Evolutionary conservation across 1,284 basidiomycete genomes (phyloP).

Genomic region (Ustilago tritici): DNA sequence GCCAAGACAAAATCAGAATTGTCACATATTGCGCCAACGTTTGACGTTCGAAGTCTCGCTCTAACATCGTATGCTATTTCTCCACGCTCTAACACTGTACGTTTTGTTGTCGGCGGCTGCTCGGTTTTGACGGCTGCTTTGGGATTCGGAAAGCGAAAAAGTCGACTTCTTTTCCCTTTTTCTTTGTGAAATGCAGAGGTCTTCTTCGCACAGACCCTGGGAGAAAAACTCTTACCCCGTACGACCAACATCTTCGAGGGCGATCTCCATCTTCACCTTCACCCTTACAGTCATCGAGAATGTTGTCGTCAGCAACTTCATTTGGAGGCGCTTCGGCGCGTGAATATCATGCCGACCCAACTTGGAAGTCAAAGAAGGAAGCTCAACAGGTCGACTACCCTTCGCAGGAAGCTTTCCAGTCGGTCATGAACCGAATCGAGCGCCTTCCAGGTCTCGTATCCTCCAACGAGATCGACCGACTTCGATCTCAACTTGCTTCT

Average conservation of each 20-base stretch:
- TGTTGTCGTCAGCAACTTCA: slow-evolving; percentile 15
- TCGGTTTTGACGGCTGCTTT: slow-evolving; percentile 30
- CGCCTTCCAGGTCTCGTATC: slow-evolving; percentile 67
- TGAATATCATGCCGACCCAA: slow-evolving; percentile 47
- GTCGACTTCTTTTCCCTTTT: too few relatives aligned
- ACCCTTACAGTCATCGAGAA: not conserved
- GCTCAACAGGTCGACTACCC: slow-evolving; percentile 66
- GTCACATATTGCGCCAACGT: not conserved
- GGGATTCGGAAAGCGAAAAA: not conserved
- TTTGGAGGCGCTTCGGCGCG: slow-evolving; percentile 19
- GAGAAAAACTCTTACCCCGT: slow-evolving; percentile 7
- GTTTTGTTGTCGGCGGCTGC: not conserved
- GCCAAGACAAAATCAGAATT: not conserved
- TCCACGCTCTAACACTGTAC: not conserved
- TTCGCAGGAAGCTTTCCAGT: slow-evolving; percentile 43
- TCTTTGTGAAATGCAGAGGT: not conserved
- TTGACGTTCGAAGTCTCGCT: not conserved
- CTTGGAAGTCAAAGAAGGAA: slow-evolving; percentile 63
- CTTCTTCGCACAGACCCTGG: slow-evolving; percentile 35
- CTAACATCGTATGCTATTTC: slow-evolving; percentile 1
- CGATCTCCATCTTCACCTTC: slow-evolving; percentile 3
- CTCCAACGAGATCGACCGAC: slow-evolving; percentile 61
- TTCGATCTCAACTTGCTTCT: slow-evolving; percentile 58
- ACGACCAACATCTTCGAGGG: not conserved
- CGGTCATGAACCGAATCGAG: slow-evolving; percentile 53